A percentile compares a stretch with the other conserved stretches of the same genome.
These are phyloP conservation scores for Lonicera japonica DNA, from an alignment of 129 eudicot species.

Conservation along the genomic window DNA sequence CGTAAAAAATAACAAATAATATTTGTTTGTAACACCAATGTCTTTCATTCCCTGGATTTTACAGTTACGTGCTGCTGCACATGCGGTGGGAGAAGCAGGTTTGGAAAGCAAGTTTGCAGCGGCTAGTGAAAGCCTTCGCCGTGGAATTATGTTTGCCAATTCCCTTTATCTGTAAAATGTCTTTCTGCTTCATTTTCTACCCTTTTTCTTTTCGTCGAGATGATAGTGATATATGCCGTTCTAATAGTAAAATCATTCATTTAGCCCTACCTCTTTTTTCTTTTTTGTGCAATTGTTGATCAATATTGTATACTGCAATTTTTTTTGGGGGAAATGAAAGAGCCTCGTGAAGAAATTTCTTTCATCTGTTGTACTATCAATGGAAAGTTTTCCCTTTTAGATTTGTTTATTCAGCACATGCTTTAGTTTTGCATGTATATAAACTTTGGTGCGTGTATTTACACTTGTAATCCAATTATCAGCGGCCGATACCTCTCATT, in stretches of 20 bases:
- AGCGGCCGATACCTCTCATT: no score
- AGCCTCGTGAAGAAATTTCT: neutral
- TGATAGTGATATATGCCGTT: neutral
- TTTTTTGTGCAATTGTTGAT: neutral
- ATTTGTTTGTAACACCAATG: no score
- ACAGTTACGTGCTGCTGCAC: conserved; percentile 82
- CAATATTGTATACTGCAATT: no score
- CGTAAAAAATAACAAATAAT: no score
- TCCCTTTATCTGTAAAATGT: conserved; percentile 51
- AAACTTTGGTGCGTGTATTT: no score
- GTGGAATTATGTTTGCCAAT: conserved; percentile 92
- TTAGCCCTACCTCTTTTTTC: neutral
- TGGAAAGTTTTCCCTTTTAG: no score
- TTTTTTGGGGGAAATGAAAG: neutral
- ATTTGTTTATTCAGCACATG: no score
- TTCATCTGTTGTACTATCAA: no score
- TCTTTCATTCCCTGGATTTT: neutral
- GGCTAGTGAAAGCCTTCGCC: conserved; percentile 85
- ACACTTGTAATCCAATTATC: no score
- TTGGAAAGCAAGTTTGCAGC: conserved; percentile 74
- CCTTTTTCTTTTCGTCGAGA: neutral
- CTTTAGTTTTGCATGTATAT: no score
- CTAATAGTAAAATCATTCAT: no score
- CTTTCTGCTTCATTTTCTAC: neutral
- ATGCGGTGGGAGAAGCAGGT: conserved; percentile 82